Evolutionary conservation across 108 stramenopile species (phyloP).

Genomic region (Cyclostephanos tholiformis): DNA sequence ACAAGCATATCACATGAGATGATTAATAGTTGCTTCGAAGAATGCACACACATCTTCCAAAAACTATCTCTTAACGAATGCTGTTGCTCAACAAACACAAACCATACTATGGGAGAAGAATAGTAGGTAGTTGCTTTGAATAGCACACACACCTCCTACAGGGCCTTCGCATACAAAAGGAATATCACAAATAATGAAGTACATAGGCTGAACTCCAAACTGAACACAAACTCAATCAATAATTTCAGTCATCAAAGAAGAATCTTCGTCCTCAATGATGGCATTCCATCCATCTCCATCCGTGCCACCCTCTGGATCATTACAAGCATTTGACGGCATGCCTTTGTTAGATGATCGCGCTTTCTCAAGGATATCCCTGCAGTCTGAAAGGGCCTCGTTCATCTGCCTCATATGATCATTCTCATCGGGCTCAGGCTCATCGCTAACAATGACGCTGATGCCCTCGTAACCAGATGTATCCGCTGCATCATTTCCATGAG

Average conservation of each 20-base stretch:
- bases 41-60: no score
- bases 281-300: neutral
- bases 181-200: no score
- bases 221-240: neutral
- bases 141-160: no score
- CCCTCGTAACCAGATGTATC: neutral
- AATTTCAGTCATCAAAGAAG: neutral
- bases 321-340: neutral
- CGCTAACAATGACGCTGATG: constrained; percentile 7
- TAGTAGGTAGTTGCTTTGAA: no score
- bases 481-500: neutral
- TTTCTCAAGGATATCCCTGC: constrained; percentile 37
- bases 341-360: constrained; percentile 9
- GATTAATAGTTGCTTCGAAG: no score
- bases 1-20: no score
- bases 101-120: no score
- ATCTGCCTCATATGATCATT: constrained; percentile 23
- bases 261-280: neutral
- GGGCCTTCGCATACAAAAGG: no score
- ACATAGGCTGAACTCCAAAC: no score
- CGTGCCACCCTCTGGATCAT: neutral
- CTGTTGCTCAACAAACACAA: no score
- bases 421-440: neutral
- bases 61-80: no score
- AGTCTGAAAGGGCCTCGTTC: constrained; percentile 31